Conservation (phyloP, 176 grass and related monocot species). For the Zea mays region Zm-B73-REFERENCE-NAM-5.0 NC_050097.1:30289001-30289500, state of each 20-base stretch:
- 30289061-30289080: constrained; percentile 65
- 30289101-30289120: constrained; percentile 45
- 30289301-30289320: constrained; percentile 51
- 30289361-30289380: constrained; percentile 66
- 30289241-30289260: background rate
- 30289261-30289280: background rate
- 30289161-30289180: constrained; percentile 64
- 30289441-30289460: background rate
- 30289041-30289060: constrained; percentile 59
- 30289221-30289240: background rate
- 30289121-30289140: constrained; percentile 55
- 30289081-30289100: constrained; percentile 63
- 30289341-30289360: constrained; percentile 46
- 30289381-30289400: constrained; percentile 41
- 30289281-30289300: constrained; percentile 19
- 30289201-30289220: constrained; percentile 38
- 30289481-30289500: background rate
- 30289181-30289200: constrained; percentile 57
- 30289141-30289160: constrained; percentile 53
- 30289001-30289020: constrained; percentile 39
- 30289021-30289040: constrained; percentile 39
- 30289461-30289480: background rate
- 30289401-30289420: constrained; percentile 65
- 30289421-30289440: constrained; percentile 23
- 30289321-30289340: constrained; percentile 49